Evolutionary conservation across 129 eudicot genomes (phyloP), one percentile per base, ranked within the genome.

Genomic region (Flaveria linearis): DNA sequence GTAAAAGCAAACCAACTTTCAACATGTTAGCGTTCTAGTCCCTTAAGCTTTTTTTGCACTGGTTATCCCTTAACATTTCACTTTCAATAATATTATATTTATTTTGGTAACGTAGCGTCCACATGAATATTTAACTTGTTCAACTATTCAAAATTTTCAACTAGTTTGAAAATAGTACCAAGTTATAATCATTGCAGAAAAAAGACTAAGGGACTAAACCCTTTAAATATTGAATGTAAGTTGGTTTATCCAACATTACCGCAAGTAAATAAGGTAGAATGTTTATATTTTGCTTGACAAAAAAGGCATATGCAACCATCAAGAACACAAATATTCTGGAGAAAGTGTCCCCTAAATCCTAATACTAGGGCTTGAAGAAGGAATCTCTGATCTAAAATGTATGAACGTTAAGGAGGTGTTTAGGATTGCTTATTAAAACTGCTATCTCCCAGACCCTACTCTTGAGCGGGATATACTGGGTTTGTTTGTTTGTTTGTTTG

Each of bases 301-400:
- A 9, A 52, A 56, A 53, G 0, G 60, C 60, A 53, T 53, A 53
- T 53, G 60, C 25, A 53, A 53, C 60, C 7, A 53, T 53, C 60
- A 22, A 53, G 23, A 53, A n/a, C 25, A 53, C 23, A 53, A 50
- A 50, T 50, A 50, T 15, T 50, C 60, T 17, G 22, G 60, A 53
- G 60, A 53, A 53, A 18, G 18, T 36, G 60, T n/a, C 22, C 22
- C 22, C 22, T 20, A 20, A 20, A 25, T 53, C 22, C 60, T 53
- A 53, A 53, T 18, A 53, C 60, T 53, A 53, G 18, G 60, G 60
- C 60, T n/a, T 53, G 60, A 53, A 53, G 63, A 56, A 56, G 9
- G 15, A 56, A 18, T 20, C 18, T 18, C 15, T 20, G 30, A 22
- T 18, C 63, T 56, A 56, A 56, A 22, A 56, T 8, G 14, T 56